Evolutionary conservation across 306 rosid genomes (phyloP), one percentile per base, ranked within the genome.

Genomic region (Gastrolobium bilobum): DNA sequence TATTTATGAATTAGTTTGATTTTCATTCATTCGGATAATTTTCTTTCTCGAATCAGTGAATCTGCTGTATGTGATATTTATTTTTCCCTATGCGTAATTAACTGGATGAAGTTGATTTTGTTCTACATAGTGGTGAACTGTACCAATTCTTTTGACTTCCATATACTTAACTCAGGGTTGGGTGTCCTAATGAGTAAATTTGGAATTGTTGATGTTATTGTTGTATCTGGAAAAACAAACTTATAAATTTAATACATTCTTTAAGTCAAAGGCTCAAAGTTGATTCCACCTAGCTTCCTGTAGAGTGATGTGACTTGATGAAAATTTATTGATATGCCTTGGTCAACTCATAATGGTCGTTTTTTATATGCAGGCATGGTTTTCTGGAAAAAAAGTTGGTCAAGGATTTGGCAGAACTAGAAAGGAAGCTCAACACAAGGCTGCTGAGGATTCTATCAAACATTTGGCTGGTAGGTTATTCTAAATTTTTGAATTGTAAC

Each of bases 381-480:
- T 96, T 84, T 86, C 92, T 3, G 98, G 99, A 39, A 91, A 89
- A 76, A 96, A 91, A 90, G 61, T 90, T 78, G 98, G 99, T 62
- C 92, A 87, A 75, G 98, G 98, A 76, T 79, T 85, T 68, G 98
- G 97, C 56, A 88, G 86, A 87, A 91, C 97, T 39, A 93, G 98
- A 87, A 89, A 92, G 88, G 97, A 89, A 82, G 98, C 98, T 50
- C 98, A 91, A 61, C 86, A 81, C 31, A 92, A 75, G 83, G 97
- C 98, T 83, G 97, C 96, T 10, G 96, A 93, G 83, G 82, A 85
- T 73, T 91, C 98, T 81, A 90, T 96, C 39, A 93, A 88, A 85
- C 85, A 91, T 38, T 89, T 96, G 86, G 99, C 98, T 40, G 90
- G 99, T 96, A 88, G 57, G 87, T 42, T 76, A 14, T 78, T 72